A percentile compares a stretch with the other conserved stretches of the same genome.
Conservation (phyloP, 225 moss, liverwort and hornwort species). For the Polytrichum formosum region DNA sequence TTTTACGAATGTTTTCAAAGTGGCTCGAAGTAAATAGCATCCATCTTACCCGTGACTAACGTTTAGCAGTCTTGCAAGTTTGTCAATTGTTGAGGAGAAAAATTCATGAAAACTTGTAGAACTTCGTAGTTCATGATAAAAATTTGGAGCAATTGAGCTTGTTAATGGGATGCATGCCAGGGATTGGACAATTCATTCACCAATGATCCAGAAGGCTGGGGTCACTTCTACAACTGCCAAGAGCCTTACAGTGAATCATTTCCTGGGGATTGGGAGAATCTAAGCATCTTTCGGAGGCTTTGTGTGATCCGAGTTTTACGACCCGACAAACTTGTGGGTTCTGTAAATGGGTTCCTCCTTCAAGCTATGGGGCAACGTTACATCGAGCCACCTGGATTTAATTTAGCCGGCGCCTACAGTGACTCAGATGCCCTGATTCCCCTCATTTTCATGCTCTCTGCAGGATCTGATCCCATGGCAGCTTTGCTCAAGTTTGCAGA, state of each 20-base stretch:
- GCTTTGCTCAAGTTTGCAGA: slow-evolving; percentile 64
- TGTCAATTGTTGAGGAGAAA: too few relatives aligned
- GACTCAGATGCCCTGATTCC: slow-evolving; percentile 61
- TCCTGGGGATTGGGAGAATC: slow-evolving; percentile 40
- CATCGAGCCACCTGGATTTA: slow-evolving; percentile 73
- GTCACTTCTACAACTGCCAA: slow-evolving; percentile 50
- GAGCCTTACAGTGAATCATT: slow-evolving; percentile 59
- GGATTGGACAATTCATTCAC: slow-evolving; percentile 49
- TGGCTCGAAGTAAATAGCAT: too few relatives aligned
- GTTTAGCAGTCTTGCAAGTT: too few relatives aligned
- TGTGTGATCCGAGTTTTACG: slow-evolving; percentile 54
- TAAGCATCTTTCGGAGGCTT: slow-evolving; percentile 50
- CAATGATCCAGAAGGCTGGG: slow-evolving; percentile 32
- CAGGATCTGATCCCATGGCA: slow-evolving; percentile 75
- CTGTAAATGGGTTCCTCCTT: slow-evolving; percentile 51
- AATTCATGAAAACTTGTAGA: too few relatives aligned
- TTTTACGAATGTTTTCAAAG: too few relatives aligned
- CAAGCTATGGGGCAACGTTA: slow-evolving; percentile 65
- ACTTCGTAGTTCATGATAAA: too few relatives aligned
- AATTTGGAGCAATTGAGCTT: background rate
- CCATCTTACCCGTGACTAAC: too few relatives aligned
- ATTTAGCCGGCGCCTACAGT: slow-evolving; percentile 52
- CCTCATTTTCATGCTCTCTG: slow-evolving; percentile 72
- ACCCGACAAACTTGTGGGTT: slow-evolving; percentile 65
- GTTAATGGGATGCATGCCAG: slow-evolving; percentile 16